phyloP scores from a whole-genome alignment of 495 filamentous ascomycete species.

The Hypoxylon subgilvum region DNA sequence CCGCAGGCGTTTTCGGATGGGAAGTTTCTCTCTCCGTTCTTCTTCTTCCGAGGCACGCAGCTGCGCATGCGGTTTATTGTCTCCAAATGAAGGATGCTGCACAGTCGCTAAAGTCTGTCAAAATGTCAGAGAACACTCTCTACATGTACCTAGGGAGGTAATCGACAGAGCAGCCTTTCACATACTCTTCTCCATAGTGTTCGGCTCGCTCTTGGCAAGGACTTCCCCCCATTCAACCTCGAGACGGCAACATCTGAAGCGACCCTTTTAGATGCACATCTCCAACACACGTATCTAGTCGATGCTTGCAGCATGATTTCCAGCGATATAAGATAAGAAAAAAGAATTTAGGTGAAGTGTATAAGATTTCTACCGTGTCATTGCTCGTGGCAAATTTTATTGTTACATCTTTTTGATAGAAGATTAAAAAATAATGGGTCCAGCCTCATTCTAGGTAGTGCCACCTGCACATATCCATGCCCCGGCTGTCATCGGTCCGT shows the following conservation, averaged over 20 bases:
- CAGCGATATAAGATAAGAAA: neutral
- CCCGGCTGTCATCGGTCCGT: conserved; percentile 8
- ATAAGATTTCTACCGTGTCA: conserved; percentile 13
- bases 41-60: conserved; percentile 22
- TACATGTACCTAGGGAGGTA: neutral
- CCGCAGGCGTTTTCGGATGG: conserved; percentile 58
- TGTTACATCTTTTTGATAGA: conserved; percentile 18
- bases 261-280: conserved; percentile 24
- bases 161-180: neutral
- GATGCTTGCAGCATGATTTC: conserved; percentile 32
- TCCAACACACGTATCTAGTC: conserved; percentile 38
- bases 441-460: neutral
- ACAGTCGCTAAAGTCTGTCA: conserved; percentile 34
- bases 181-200: conserved; percentile 34
- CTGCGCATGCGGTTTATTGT: neutral
- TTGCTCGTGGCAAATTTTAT: conserved; percentile 29
- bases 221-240: conserved; percentile 11
- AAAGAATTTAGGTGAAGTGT: neutral
- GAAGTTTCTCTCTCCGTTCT: neutral
- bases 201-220: conserved; percentile 5
- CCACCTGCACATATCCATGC: neutral
- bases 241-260: conserved; percentile 9
- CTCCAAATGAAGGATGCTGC: conserved; percentile 1
- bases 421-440: conserved; percentile 5
- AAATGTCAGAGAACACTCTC: conserved; percentile 16